Conservation (phyloP, 2,329 filamentous ascomycete genomes). For the Bipolaris sorokiniana region DNA sequence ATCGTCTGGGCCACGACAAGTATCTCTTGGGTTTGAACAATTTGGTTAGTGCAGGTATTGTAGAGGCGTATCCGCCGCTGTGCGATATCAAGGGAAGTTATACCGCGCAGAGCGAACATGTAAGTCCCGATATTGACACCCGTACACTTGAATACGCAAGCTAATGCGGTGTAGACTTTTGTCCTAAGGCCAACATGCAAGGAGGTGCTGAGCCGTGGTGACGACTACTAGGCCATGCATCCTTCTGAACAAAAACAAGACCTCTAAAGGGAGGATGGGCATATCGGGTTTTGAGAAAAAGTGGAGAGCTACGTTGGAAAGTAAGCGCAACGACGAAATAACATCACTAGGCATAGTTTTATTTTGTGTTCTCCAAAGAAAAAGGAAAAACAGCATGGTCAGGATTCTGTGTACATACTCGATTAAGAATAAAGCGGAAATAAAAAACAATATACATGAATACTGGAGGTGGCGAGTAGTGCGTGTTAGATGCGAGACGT, state of each 20-base stretch:
- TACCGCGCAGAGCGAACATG: conserved; percentile 93
- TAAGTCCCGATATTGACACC: conserved; percentile 50
- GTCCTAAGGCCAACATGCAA: conserved; percentile 63
- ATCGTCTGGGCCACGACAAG: conserved; percentile 92
- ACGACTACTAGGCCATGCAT: conserved; percentile 69
- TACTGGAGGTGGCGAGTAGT: too few relatives aligned
- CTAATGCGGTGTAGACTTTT: conserved; percentile 41
- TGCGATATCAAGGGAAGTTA: conserved; percentile 94
- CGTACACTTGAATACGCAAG: background rate
- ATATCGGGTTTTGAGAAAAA: background rate
- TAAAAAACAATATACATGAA: too few relatives aligned
- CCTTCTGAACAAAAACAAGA: background rate
- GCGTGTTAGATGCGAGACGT: too few relatives aligned
- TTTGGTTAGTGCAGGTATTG: conserved; percentile 79
- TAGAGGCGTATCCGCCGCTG: conserved; percentile 88
- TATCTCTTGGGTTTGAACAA: conserved; percentile 91
- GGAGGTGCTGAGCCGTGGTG: conserved; percentile 84
- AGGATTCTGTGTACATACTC: too few relatives aligned
- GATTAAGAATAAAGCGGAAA: too few relatives aligned
- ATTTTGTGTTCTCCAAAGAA: too few relatives aligned
- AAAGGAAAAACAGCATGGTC: too few relatives aligned
- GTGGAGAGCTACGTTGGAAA: too few relatives aligned
- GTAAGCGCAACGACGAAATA: too few relatives aligned
- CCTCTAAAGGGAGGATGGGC: background rate
- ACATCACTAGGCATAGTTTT: too few relatives aligned